Conservation (phyloP, 2,329 filamentous ascomycete species). For the Neofusicoccum sp. region DNA sequence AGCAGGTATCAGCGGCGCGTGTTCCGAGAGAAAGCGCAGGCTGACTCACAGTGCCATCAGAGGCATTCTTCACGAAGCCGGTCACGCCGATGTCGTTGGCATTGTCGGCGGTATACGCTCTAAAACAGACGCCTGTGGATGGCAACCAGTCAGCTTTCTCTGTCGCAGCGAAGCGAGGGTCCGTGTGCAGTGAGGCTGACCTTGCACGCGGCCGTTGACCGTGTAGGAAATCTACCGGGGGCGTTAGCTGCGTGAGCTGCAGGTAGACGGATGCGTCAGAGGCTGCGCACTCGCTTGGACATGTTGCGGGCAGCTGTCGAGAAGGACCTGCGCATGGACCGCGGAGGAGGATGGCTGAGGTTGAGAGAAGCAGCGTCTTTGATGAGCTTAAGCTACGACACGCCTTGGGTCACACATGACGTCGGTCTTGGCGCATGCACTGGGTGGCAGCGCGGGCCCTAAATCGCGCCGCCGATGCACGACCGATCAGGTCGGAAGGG, state of each 20-base stretch:
- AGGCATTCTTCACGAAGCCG: slow-evolving; percentile 47
- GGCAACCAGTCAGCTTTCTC: neutral
- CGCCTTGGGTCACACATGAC: neutral
- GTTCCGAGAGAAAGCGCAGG: neutral
- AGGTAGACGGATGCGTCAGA: neutral
- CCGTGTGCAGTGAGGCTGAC: slow-evolving; percentile 21
- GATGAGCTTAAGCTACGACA: neutral
- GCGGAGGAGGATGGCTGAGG: neutral
- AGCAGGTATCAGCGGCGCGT: neutral
- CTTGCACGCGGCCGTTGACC: slow-evolving; percentile 49
- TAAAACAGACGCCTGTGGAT: slow-evolving; percentile 48
- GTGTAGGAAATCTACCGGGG: slow-evolving; percentile 45
- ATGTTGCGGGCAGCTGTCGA: slow-evolving; percentile 5
- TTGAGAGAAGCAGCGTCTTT: neutral
- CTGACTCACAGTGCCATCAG: slow-evolving; percentile 42
- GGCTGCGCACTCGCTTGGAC: slow-evolving; percentile 11
- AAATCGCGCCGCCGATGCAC: neutral
- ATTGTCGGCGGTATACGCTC: slow-evolving; percentile 44
- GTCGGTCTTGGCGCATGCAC: neutral
- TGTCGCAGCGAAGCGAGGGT: neutral
- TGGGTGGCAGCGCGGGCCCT: neutral
- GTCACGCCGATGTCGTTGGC: slow-evolving; percentile 45
- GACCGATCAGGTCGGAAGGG: neutral
- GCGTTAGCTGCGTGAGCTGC: neutral
- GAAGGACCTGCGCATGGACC: slow-evolving; percentile 3